A percentile compares a stretch with the other conserved stretches of the same genome.
Conservation (phyloP, 176 grass and related monocot species). For the Leersia perrieri region DNA sequence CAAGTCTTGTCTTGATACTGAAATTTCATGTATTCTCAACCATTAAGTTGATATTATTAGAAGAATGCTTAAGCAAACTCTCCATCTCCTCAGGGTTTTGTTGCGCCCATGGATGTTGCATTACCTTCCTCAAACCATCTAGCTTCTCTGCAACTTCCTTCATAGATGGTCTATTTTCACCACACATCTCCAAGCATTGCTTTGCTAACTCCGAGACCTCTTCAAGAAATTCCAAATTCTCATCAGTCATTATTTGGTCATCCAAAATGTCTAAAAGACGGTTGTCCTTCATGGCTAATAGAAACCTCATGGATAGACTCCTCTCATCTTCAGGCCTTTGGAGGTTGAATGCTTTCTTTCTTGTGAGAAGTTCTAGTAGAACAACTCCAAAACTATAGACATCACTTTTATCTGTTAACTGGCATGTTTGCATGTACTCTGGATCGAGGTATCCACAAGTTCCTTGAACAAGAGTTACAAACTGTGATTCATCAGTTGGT, state of each 20-base stretch:
- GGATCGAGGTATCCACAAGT: slow-evolving; percentile 40
- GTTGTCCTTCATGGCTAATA: background rate
- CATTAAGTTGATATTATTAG: background rate
- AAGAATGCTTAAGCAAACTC: background rate
- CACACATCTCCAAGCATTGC: background rate
- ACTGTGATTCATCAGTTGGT: slow-evolving; percentile 23
- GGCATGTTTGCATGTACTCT: slow-evolving; percentile 37
- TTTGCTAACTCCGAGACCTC: slow-evolving; percentile 2
- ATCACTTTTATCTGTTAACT: slow-evolving; percentile 26
- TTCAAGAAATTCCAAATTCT: slow-evolving; percentile 11
- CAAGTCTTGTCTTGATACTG: background rate
- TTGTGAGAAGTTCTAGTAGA: slow-evolving; percentile 10
- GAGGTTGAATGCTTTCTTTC: slow-evolving; percentile 5
- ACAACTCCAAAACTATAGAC: slow-evolving; percentile 29
- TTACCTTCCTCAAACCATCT: background rate
- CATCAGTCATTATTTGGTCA: background rate
- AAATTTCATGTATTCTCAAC: background rate
- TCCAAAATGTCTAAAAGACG: background rate
- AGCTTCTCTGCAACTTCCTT: background rate
- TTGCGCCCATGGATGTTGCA: slow-evolving; percentile 2
- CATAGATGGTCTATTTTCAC: background rate
- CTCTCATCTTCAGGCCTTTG: background rate
- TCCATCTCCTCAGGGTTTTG: slow-evolving; percentile 3
- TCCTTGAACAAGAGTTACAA: slow-evolving; percentile 36
- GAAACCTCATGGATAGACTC: background rate